Percentiles rank a stretch among this genome's conserved stretches.
Evolutionary conservation across 139 green algal species (phyloP).

Genomic region (Ostreobium quekettii): DNA sequence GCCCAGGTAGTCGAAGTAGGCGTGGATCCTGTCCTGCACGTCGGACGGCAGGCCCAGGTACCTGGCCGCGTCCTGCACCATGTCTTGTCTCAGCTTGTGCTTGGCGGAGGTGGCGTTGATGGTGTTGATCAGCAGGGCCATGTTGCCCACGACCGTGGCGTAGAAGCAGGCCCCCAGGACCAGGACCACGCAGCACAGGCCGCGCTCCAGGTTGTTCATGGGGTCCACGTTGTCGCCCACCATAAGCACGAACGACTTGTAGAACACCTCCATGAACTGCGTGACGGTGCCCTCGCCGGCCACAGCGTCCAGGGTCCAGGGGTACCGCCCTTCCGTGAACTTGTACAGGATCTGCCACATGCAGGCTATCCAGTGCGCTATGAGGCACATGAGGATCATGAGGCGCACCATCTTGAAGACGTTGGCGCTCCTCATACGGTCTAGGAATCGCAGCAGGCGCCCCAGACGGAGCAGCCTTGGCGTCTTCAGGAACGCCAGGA

Average conservation of each 20-base stretch:
- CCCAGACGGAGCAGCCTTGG: slow-evolving; percentile 48
- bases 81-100: slow-evolving; percentile 51
- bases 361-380: slow-evolving; percentile 50
- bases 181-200: slow-evolving; percentile 31
- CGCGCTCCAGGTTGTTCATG: slow-evolving; percentile 38
- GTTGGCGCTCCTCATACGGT: slow-evolving; percentile 51
- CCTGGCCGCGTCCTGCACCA: slow-evolving; percentile 44
- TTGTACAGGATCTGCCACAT: slow-evolving; percentile 34
- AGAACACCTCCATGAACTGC: slow-evolving; percentile 27
- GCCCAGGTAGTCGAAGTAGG: slow-evolving; percentile 44
- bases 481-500: slow-evolving; percentile 35
- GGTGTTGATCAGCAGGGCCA: slow-evolving; percentile 52
- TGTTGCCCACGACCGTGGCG: slow-evolving; percentile 51
- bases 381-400: slow-evolving; percentile 44
- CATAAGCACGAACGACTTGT: slow-evolving; percentile 44
- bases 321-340: slow-evolving; percentile 6
- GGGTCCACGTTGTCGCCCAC: slow-evolving; percentile 45
- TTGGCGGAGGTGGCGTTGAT: slow-evolving; percentile 43
- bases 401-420: slow-evolving; percentile 42
- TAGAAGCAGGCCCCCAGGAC: slow-evolving; percentile 53
- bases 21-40: slow-evolving; percentile 28
- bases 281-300: not conserved
- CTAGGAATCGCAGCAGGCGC: slow-evolving; percentile 49
- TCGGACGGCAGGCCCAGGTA: slow-evolving; percentile 35
- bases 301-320: slow-evolving; percentile 32